These are phyloP conservation scores for Paramarasmius palmivorus DNA, from an alignment of 1,284 basidiomycete genomes.

Conservation along the genomic window DNA sequence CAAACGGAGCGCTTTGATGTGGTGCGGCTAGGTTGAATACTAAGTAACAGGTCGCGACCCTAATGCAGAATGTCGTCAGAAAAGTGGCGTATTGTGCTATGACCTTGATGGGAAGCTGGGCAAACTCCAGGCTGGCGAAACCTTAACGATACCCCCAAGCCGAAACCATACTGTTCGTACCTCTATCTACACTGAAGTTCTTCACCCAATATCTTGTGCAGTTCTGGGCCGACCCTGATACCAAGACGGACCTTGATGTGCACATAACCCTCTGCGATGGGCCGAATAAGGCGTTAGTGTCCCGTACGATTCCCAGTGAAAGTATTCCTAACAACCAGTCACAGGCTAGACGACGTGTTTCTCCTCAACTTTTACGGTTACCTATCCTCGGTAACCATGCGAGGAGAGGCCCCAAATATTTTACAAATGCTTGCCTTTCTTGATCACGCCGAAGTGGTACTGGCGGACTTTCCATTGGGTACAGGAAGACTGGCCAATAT, in stretches of 20 bases:
- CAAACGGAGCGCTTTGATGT: slow-evolving; percentile 29
- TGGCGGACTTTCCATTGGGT: slow-evolving; percentile 21
- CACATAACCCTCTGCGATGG: slow-evolving; percentile 27
- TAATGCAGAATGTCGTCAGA: slow-evolving; percentile 10
- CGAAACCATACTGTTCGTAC: slow-evolving; percentile 25
- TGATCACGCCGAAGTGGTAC: slow-evolving; percentile 24
- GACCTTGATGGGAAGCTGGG: slow-evolving; percentile 25
- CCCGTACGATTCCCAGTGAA: background rate
- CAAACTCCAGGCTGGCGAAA: slow-evolving; percentile 25
- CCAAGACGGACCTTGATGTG: slow-evolving; percentile 25
- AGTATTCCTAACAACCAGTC: background rate
- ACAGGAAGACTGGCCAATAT: slow-evolving; percentile 21
- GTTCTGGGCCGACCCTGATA: slow-evolving; percentile 27
- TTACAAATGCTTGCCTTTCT: slow-evolving; percentile 24
- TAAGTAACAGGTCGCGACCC: background rate
- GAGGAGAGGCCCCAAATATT: slow-evolving; percentile 15
- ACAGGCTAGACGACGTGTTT: slow-evolving; percentile 22
- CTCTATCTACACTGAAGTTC: background rate
- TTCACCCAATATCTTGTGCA: slow-evolving; percentile 1
- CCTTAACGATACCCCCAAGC: slow-evolving; percentile 22
- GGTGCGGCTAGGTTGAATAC: slow-evolving; percentile 11
- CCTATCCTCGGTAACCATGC: slow-evolving; percentile 19
- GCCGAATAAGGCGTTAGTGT: slow-evolving; percentile 23
- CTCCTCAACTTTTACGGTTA: slow-evolving; percentile 26
- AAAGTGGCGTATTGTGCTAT: slow-evolving; percentile 27